These are phyloP conservation scores for Eucalyptus sp. DNA, from an alignment of 345 rosid species.

Conservation along the genomic window DNA sequence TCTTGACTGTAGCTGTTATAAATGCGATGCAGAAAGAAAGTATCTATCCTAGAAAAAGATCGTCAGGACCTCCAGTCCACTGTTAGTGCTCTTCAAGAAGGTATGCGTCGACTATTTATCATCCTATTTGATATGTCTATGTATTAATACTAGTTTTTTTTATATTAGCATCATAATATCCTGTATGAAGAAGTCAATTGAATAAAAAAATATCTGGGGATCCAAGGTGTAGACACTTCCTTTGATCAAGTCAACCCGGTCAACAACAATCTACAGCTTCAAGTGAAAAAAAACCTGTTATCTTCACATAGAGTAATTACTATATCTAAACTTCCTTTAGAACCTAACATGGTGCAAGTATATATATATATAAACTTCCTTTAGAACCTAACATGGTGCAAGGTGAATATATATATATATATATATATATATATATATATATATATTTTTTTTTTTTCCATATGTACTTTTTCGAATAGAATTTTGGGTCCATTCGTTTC, in stretches of 20 bases:
- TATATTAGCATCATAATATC: neutral
- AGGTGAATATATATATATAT: neutral
- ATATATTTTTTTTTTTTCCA: neutral
- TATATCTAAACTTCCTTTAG: neutral
- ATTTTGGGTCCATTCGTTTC: too few relatives aligned
- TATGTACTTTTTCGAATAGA: neutral
- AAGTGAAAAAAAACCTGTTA: neutral
- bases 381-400: neutral
- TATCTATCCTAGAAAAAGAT: slow-evolving; percentile 76
- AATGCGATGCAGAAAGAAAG: slow-evolving; percentile 56
- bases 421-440: neutral
- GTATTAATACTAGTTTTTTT: neutral
- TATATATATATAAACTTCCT: neutral
- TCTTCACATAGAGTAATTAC: neutral
- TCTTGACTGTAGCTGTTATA: neutral
- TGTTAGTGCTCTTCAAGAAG: slow-evolving; percentile 88
- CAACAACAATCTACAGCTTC: neutral
- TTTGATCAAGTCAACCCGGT: neutral
- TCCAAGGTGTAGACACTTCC: neutral
- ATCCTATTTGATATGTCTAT: neutral
- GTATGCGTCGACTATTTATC: slow-evolving; percentile 6
- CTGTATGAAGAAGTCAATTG: neutral
- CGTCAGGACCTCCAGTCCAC: slow-evolving; percentile 84
- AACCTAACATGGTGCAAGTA: neutral
- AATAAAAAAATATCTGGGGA: neutral